Conservation (phyloP, 2,329 filamentous ascomycete genomes). For the Mollisiaceae sp. region DNA sequence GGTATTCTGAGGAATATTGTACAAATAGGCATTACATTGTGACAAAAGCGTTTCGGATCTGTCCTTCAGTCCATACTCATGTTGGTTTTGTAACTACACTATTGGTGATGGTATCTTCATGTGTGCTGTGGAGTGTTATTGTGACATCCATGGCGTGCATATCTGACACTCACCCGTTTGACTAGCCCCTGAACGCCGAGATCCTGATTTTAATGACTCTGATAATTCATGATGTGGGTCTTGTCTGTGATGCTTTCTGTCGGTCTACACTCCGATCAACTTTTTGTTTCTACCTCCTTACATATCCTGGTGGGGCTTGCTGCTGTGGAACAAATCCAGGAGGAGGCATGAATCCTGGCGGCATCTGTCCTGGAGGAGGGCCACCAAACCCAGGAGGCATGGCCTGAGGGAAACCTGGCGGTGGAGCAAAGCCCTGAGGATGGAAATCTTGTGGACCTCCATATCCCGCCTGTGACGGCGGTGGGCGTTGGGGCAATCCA, state of each 20-base stretch:
- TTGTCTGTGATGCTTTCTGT: not conserved
- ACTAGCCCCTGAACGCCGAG: constrained; percentile 7
- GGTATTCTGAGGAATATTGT: constrained; percentile 2
- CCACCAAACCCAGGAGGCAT: constrained; percentile 50
- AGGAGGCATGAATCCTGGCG: constrained; percentile 38
- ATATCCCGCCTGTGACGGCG: constrained; percentile 69
- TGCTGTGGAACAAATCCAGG: constrained; percentile 38
- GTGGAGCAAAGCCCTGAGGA: constrained; percentile 50
- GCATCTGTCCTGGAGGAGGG: constrained; percentile 35
- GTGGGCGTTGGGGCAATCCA: constrained; percentile 68
- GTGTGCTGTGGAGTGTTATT: constrained; percentile 10
- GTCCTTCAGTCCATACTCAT: not conserved
- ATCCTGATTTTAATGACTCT: not conserved
- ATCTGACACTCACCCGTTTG: constrained; percentile 7
- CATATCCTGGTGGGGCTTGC: constrained; percentile 40
- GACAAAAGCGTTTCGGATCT: constrained; percentile 11
- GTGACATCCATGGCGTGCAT: constrained; percentile 9
- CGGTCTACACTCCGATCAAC: not conserved
- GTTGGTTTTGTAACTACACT: not conserved
- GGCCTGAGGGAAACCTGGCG: constrained; percentile 49
- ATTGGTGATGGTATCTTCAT: not conserved
- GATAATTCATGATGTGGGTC: not conserved
- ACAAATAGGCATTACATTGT: not conserved
- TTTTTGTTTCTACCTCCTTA: constrained; percentile 25
- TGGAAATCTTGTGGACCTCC: constrained; percentile 65